Conservation (phyloP, 2,329 filamentous ascomycete genomes). For the Ustulina deusta region DNA sequence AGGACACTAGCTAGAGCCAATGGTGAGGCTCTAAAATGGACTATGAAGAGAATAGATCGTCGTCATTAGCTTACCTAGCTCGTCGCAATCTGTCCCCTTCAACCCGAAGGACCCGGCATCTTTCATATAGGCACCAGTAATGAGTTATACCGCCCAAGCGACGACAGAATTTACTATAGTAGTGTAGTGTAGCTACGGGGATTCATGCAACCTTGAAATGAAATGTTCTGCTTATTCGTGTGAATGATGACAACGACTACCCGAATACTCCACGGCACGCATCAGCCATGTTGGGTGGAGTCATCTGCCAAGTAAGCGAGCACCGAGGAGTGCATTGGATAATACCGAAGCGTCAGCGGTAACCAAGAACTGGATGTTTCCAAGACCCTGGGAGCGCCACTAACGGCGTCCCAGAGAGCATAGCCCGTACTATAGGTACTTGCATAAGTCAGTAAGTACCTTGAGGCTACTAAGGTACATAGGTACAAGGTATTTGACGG, state of each 20-base stretch:
- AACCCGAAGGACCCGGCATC: slow-evolving; percentile 24
- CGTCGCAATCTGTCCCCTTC: slow-evolving; percentile 7
- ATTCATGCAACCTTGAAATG: neutral
- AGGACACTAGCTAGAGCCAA: slow-evolving; percentile 16
- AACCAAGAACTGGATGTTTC: neutral
- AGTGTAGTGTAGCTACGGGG: neutral
- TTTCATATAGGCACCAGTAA: no score
- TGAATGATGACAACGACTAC: neutral
- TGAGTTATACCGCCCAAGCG: neutral
- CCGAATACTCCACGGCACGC: neutral
- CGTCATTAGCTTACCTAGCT: no score
- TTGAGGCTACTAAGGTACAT: no score
- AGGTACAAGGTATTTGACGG: neutral
- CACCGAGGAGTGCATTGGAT: neutral
- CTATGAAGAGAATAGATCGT: slow-evolving; percentile 18
- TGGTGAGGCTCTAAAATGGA: slow-evolving; percentile 21
- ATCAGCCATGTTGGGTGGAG: slow-evolving; percentile 9
- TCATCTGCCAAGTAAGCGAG: slow-evolving; percentile 11
- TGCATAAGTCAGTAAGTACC: no score
- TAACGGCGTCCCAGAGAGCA: neutral
- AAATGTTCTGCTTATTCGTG: neutral
- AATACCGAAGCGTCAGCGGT: no score
- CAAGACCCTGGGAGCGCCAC: slow-evolving; percentile 5
- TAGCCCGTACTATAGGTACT: slow-evolving; percentile 14
- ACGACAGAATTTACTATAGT: neutral